Percentiles rank a stretch among this genome's conserved stretches.
Evolutionary conservation across 2,329 filamentous ascomycete species (phyloP).

Genomic region (Aspergillus terreus): DNA sequence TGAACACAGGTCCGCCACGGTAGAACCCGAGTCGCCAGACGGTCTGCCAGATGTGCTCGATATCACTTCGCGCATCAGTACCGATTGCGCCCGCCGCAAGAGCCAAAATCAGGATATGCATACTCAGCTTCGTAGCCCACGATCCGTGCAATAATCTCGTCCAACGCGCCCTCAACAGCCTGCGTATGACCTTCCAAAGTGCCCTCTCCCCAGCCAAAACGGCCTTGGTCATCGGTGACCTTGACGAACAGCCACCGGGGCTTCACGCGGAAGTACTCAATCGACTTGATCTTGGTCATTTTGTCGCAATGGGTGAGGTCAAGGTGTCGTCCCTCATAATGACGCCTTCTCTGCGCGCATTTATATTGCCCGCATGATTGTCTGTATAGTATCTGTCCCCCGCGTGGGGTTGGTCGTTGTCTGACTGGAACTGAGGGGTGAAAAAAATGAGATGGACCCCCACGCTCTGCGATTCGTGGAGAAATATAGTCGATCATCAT

Average conservation of each 20-base stretch:
- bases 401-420: slow-evolving; percentile 3
- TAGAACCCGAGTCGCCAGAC: slow-evolving; percentile 71
- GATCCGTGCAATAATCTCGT: slow-evolving; percentile 61
- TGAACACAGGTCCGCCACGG: slow-evolving; percentile 73
- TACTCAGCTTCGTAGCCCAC: slow-evolving; percentile 69
- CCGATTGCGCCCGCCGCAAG: not conserved
- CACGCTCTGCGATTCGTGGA: slow-evolving; percentile 16
- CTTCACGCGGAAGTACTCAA: slow-evolving; percentile 72
- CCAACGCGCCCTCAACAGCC: slow-evolving; percentile 69
- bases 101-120: slow-evolving; percentile 9
- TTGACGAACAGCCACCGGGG: slow-evolving; percentile 79
- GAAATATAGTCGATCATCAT: not conserved
- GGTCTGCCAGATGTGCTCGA: slow-evolving; percentile 77
- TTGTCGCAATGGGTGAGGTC: not conserved
- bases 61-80: slow-evolving; percentile 52
- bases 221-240: slow-evolving; percentile 64
- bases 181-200: slow-evolving; percentile 71
- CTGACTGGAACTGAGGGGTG: not conserved
- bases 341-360: not conserved
- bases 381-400: not conserved
- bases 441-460: not conserved
- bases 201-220: slow-evolving; percentile 70
- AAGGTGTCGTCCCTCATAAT: not conserved
- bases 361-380: not conserved
- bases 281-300: slow-evolving; percentile 62